Evolutionary conservation across 1,284 basidiomycete species (phyloP), one percentile per base, ranked within the genome.

Genomic region (Apiotrichum mycotoxinovorans): DNA sequence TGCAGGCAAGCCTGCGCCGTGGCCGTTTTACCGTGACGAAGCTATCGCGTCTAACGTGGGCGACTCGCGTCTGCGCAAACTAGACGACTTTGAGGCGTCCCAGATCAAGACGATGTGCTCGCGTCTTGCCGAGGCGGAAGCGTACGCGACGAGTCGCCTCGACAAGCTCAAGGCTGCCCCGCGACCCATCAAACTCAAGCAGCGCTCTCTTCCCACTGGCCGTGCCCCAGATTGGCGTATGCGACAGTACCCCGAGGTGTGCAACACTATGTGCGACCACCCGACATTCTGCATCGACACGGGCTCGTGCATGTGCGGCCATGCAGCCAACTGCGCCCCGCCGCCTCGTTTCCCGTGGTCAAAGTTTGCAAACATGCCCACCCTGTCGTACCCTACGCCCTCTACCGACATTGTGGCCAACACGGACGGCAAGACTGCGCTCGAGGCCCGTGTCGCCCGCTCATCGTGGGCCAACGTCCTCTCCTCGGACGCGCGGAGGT

Each of bases 281-380:
- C 70, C 70, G 2, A 67, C 65, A 7, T 44, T 68, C 41, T 73
- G 71, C 44, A 23, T 73, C 46, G 68, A 71, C 54, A 70, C 69
- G 12, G 68, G 68, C 25, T 51, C 64, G 52, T 73, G 71, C 55
- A 65, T 62, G 17, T 73, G 71, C 33, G 63, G 56, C 11, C 57
- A 64, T 33, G 49, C 56, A 1, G 56, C 64, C 2, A 51, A 58
- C 10, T 72, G 70, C 46, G 22, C 52, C 1, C 40, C 61, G 4
- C 58, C 54, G 2, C 15, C 41, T 7, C 61, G 69, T n/a, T 67
- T 63, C 60, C 68, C 67, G 4, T 68, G 67, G 43, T 47, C 57
- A 11, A 51, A 62, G 1, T 60, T 57, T 34, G 67, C 66, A 50
- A 63, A 69, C 54, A 49, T 67, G 20, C 54, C 58, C 2, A 34